Percentiles rank a stretch among this genome's conserved stretches.
Evolutionary conservation across 257 asterid genomes (phyloP).

Genomic region (Petrea volubilis): DNA sequence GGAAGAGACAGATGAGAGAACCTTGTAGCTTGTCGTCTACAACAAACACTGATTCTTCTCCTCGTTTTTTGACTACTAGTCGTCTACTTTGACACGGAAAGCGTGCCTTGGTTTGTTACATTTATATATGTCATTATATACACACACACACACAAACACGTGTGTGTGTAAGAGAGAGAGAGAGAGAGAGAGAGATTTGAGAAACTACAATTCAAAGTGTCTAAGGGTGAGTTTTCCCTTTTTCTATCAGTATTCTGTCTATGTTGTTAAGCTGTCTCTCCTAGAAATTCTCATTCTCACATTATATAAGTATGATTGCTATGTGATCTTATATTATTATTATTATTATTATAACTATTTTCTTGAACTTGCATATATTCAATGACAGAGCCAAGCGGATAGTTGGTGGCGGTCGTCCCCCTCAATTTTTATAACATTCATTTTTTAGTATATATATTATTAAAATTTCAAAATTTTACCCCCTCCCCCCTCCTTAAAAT

Average conservation of each 20-base stretch:
- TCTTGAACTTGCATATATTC: neutral
- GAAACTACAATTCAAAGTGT: no score
- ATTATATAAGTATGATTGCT: constrained; percentile 42
- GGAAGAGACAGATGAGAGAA: constrained; percentile 62
- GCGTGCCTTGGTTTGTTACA: constrained; percentile 32
- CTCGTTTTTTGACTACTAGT: constrained; percentile 29
- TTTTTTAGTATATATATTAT: no score
- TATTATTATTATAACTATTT: neutral
- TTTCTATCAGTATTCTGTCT: constrained; percentile 32
- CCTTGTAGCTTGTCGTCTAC: constrained; percentile 51
- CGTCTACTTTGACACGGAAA: constrained; percentile 28
- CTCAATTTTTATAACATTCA: no score
- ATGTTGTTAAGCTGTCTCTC: constrained; percentile 81
- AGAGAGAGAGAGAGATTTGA: neutral
- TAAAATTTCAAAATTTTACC: no score
- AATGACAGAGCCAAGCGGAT: no score
- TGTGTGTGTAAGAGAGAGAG: constrained; percentile 25
- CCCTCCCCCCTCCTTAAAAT: no score
- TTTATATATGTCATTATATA: neutral
- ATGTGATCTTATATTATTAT: neutral
- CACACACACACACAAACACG: constrained; percentile 7
- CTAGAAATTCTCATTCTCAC: constrained; percentile 53
- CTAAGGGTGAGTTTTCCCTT: constrained; percentile 13
- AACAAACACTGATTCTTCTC: constrained; percentile 46
- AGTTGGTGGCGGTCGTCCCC: no score